These are phyloP conservation scores for Marasmius oreades DNA, from an alignment of 1,284 basidiomycete genomes.

Conservation along the genomic window DNA sequence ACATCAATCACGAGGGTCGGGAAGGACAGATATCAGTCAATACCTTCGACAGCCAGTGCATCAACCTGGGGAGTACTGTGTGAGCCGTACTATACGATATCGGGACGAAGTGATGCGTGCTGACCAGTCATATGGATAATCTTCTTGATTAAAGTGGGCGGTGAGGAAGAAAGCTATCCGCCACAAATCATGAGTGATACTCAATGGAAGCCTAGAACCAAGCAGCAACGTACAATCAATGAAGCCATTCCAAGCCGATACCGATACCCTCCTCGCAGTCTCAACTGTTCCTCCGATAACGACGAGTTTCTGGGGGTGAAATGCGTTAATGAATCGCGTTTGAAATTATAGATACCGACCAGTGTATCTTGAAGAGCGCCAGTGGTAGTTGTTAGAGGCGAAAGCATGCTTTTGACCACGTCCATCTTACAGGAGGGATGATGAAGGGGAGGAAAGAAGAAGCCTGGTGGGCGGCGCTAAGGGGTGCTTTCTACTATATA, in stretches of 20 bases:
- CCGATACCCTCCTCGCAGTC: constrained; percentile 67
- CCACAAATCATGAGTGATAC: background rate
- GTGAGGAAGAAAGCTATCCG: constrained; percentile 77
- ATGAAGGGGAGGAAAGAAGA: constrained; percentile 25
- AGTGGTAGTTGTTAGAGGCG: constrained; percentile 55
- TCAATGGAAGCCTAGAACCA: too few relatives aligned
- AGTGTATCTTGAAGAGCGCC: constrained; percentile 62
- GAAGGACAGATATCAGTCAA: constrained; percentile 11
- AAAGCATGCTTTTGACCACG: constrained; percentile 53
- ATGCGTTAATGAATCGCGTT: background rate
- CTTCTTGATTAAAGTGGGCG: constrained; percentile 80
- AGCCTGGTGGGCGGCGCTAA: constrained; percentile 11
- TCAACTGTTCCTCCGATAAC: constrained; percentile 79
- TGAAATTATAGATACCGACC: constrained; percentile 30
- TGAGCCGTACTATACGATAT: constrained; percentile 9
- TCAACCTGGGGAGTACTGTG: constrained; percentile 49
- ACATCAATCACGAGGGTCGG: constrained; percentile 12
- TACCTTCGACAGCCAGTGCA: constrained; percentile 84
- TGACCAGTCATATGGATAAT: constrained; percentile 81
- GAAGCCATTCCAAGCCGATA: constrained; percentile 83
- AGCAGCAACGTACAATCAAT: constrained; percentile 76
- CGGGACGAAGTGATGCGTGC: constrained; percentile 16
- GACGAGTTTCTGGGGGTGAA: constrained; percentile 59
- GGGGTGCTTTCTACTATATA: too few relatives aligned
- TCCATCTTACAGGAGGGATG: constrained; percentile 44